Base-by-base conservation (phyloP, 805 yeast genomes). In the Zygoascus flipseniorum region DNA sequence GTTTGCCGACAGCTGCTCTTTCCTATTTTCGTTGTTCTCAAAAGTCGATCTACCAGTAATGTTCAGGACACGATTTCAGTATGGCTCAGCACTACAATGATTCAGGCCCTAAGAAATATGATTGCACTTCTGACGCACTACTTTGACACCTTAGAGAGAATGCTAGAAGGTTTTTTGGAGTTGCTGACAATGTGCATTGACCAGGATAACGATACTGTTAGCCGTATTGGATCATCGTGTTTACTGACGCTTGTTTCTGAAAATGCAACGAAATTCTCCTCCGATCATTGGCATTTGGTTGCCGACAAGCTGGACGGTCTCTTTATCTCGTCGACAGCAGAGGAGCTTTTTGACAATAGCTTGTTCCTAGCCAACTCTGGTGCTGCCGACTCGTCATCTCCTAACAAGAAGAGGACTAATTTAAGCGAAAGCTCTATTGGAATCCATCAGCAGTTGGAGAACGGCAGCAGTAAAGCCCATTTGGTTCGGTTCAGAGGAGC, bases 161-260 rank as follows among this genome's bases (percentile, higher is more conserved):
- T 86, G 78, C 73, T 92, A 50, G 86, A 82, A 56, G 93, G 88
- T 1, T 89, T 86, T 66, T 74, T 95, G 68, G 81, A 81, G 18
- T 74, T 95, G 50, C 70, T 93, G 53, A 82, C 83, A 1, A 83
- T 92, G 5, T 93, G 99, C 69, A 88, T 93, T 50, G 89, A 96
- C 62, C 99, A 93, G 68, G 97, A 90, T 62, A 92, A 93, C 66
- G 99, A 93, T 63, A 90, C 98, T 0, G 89, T 95, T 62, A 95
- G 97, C 0, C 78, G 96, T 62, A 92, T 92, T 59, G 99, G 99
- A 35, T 79, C 95, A 63, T 81, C 92, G 8, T 90, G 99, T 66
- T 75, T 93, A 54, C 85, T 86, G 60, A 86, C 83, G 58, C 74
- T 93, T 56, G 77, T 93, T 54, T 70, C 83, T n/a, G 85, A 85